A percentile compares a stretch with the other conserved stretches of the same genome.
These are phyloP conservation scores for Petunia hybrid DNA, from an alignment of 305 asterid species.

Conservation along the genomic window DNA sequence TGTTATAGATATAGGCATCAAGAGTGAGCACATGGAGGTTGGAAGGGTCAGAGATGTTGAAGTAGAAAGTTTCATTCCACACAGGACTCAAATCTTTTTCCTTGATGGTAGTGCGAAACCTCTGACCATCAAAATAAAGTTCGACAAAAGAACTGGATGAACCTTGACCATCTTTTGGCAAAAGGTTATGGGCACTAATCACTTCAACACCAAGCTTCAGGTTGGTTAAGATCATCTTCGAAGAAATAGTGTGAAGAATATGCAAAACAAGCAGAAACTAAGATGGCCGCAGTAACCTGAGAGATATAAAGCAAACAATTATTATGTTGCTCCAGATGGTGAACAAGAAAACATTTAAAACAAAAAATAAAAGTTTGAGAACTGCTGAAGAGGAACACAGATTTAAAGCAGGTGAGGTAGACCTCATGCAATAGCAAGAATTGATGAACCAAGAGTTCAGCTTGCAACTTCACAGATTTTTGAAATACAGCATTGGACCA, in stretches of 20 bases:
- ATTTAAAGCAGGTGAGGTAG: not conserved
- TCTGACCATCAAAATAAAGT: conserved; percentile 70
- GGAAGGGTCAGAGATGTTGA: conserved; percentile 67
- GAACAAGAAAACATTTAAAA: not conserved
- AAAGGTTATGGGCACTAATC: conserved; percentile 69
- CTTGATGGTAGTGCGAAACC: conserved; percentile 65
- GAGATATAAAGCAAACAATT: not conserved
- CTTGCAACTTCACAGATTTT: not conserved
- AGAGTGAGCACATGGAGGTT: conserved; percentile 59
- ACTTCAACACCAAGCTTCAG: conserved; percentile 79
- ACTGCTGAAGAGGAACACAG: not conserved
- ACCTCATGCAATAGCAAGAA: not conserved
- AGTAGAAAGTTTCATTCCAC: conserved; percentile 78
- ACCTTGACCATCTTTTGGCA: conserved; percentile 85
- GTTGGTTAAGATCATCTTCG: conserved; percentile 54
- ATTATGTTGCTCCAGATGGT: not conserved
- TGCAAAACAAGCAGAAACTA: not conserved
- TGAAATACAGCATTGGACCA: not conserved
- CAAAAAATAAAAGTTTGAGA: not conserved
- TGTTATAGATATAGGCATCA: conserved; percentile 66
- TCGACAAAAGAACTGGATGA: conserved; percentile 76
- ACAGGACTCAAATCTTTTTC: conserved; percentile 77
- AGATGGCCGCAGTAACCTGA: conserved; percentile 8
- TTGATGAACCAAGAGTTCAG: not conserved
- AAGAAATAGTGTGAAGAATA: not conserved